Evolutionary conservation across 768 basidiomycete species (phyloP), one percentile per base, ranked within the genome.

Genomic region (Cystobasidium tubakii): DNA sequence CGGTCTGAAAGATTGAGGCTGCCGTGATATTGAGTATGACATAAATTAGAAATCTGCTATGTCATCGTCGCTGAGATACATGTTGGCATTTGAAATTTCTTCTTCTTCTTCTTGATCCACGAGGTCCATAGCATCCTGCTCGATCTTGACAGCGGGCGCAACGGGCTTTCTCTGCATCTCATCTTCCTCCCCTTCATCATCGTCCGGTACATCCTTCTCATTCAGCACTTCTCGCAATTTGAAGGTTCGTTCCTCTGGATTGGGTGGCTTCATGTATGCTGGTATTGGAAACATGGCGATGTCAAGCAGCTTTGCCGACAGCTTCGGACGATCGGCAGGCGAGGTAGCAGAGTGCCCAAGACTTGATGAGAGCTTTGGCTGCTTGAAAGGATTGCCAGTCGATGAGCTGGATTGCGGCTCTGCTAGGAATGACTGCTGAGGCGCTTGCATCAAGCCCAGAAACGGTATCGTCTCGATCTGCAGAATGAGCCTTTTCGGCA

Each of bases 61-160:
- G 46, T 75, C 74, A 42, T 75, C 74, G 19, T 75, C 74, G 34
- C 33, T 42, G 13, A 75, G 54, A 50, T 75, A 75, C 25, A 75
- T 66, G 15, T 62, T 67, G 1, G 13, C 7, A 34, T 66, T 50
- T 2, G 31, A 21, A 21, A 65, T 17, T 13, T 23, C 43, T 39
- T 42, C 67, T 15, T 31, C 55, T 31, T 19, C 67, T 15, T 31
- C 55, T 31, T 19, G 21, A 17, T 62, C 39, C 7, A 19, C 39
- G 53, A 62, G 67, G 21, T 74, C 34, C 23, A 73, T 53, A 2
- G 17, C 7, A 54, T 67, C 39, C 44, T 54, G 19, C 29, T 67
- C 66, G 15, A 71, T 31, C 27, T 74, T 69, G 42, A 65, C 44
- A 3, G 73, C 73, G 1, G 73, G 62, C 29, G 62, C 62, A 4